Percentiles rank a stretch among this genome's conserved stretches.
Evolutionary conservation across 768 basidiomycete species (phyloP).

Genomic region (Kwoniella sp.): DNA sequence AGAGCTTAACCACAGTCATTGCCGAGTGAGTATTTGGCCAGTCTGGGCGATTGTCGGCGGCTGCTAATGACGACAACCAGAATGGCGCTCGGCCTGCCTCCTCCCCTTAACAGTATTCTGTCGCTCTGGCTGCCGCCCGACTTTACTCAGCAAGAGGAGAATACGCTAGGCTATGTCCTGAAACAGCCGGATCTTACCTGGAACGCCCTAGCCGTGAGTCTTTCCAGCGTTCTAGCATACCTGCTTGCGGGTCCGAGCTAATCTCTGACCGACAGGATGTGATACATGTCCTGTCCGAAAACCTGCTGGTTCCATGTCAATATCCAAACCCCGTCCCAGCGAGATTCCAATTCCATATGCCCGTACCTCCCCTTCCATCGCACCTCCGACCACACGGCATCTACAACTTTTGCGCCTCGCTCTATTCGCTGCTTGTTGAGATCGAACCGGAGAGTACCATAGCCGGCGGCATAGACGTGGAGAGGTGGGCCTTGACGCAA

Average conservation of each 20-base stretch:
- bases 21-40: constrained; percentile 26
- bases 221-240: background rate
- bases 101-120: constrained; percentile 38
- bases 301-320: constrained; percentile 40
- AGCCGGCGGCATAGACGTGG: constrained; percentile 3
- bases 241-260: constrained; percentile 14
- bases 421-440: constrained; percentile 33
- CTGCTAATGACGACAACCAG: constrained; percentile 30
- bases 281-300: constrained; percentile 40
- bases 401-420: constrained; percentile 42
- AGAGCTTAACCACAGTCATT: constrained; percentile 33
- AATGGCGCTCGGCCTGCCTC: constrained; percentile 38
- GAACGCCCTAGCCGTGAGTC: constrained; percentile 46
- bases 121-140: constrained; percentile 38
- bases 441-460: constrained; percentile 25
- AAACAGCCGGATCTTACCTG: constrained; percentile 37
- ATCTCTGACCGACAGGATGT: constrained; percentile 41
- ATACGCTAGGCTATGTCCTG: constrained; percentile 42
- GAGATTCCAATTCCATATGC: constrained; percentile 33
- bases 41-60: no score
- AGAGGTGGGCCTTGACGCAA: constrained; percentile 45
- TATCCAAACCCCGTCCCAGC: constrained; percentile 48
- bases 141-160: constrained; percentile 38
- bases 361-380: constrained; percentile 41
- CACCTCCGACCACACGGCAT: constrained; percentile 44